These are phyloP conservation scores for Citrus sp. DNA, from an alignment of 345 rosid genomes.

Conservation along the genomic window DNA sequence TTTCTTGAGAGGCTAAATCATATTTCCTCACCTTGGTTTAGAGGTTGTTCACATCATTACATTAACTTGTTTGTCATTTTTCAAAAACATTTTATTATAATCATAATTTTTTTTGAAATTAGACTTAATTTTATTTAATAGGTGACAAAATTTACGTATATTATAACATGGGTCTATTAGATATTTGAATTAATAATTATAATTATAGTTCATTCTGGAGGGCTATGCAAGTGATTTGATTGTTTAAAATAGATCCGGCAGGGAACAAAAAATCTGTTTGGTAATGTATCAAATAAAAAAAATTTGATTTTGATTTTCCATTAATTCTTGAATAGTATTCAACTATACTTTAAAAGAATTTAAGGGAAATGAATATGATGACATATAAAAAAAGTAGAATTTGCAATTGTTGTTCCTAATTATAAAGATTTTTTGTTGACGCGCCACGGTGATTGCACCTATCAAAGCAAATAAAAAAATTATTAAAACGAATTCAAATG, in stretches of 20 bases:
- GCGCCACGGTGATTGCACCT: neutral
- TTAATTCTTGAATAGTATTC: too few species aligned
- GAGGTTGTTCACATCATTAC: neutral
- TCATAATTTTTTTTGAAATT: neutral
- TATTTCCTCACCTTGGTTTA: neutral
- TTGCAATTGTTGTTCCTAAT: neutral
- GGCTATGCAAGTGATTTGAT: too few species aligned
- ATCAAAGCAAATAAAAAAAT: constrained; percentile 3
- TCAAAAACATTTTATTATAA: neutral
- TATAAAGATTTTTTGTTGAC: neutral
- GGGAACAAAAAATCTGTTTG: too few species aligned
- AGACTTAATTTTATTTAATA: neutral
- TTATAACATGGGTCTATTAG: too few species aligned
- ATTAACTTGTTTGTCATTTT: neutral
- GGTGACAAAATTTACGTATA: too few species aligned
- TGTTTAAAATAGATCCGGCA: too few species aligned
- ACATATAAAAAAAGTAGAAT: neutral
- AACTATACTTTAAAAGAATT: too few species aligned
- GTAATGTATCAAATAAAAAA: too few species aligned
- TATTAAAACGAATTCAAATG: neutral
- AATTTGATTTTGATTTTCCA: too few species aligned
- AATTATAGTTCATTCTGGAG: too few species aligned
- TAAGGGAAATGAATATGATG: too few species aligned
- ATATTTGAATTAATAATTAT: neutral
- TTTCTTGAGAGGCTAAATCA: neutral